Conservation (phyloP, 1,284 basidiomycete species). For the Boletellus dicymbophilus region DNA sequence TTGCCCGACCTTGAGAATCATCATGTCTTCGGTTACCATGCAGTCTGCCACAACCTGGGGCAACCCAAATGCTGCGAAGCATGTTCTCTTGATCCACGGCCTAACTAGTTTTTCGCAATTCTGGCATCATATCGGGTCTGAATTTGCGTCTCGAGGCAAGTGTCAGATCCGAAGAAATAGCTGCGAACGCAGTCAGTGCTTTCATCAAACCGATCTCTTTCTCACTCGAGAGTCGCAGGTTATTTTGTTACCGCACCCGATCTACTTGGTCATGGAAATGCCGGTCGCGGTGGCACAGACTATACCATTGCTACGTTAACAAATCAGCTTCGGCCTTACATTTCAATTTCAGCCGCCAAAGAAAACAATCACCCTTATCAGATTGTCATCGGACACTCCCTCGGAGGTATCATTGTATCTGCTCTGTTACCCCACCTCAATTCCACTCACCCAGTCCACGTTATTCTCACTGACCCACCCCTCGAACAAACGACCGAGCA, state of each 20-base stretch:
- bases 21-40: not conserved
- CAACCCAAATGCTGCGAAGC: slow-evolving; percentile 16
- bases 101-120: slow-evolving; percentile 2
- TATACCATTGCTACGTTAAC: slow-evolving; percentile 16
- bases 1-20: not conserved
- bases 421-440: slow-evolving; percentile 8
- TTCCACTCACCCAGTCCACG: not conserved
- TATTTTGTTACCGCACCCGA: slow-evolving; percentile 21
- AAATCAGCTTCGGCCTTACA: slow-evolving; percentile 13
- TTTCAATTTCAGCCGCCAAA: not conserved
- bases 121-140: slow-evolving; percentile 10
- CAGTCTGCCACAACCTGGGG: slow-evolving; percentile 15
- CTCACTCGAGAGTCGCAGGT: too few relatives aligned
- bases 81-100: slow-evolving; percentile 20
- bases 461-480: slow-evolving; percentile 20
- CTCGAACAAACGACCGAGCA: slow-evolving; percentile 1
- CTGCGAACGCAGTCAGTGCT: too few relatives aligned
- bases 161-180: too few relatives aligned
- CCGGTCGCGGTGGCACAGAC: slow-evolving; percentile 9
- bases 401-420: slow-evolving; percentile 15
- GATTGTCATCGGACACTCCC: slow-evolving; percentile 21
- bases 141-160: slow-evolving; percentile 15
- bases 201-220: too few relatives aligned
- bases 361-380: slow-evolving; percentile 3
- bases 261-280: slow-evolving; percentile 23